Percentiles rank a stretch among this genome's conserved stretches.
These are phyloP conservation scores for Marsdenia floribunda DNA, from an alignment of 257 asterid genomes.

Conservation along the genomic window DNA sequence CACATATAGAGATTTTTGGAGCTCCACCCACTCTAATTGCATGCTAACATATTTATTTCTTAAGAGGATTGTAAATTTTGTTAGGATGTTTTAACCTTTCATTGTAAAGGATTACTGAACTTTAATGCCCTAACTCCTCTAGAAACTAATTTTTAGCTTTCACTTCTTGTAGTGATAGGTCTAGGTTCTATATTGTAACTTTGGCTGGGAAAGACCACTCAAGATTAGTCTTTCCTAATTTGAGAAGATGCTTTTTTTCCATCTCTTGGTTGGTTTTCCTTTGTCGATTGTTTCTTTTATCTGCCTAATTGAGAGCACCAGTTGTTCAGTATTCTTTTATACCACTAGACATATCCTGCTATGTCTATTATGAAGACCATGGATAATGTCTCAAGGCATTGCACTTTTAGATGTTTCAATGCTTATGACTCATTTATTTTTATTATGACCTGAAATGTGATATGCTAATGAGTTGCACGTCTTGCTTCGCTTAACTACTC, in stretches of 20 bases:
- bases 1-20: background rate
- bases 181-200: background rate
- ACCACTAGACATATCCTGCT: background rate
- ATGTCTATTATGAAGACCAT: background rate
- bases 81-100: background rate
- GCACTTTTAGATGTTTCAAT: background rate
- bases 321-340: background rate
- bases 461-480: conserved; percentile 3
- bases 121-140: background rate
- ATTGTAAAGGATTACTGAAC: background rate
- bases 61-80: background rate
- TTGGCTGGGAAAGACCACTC: background rate
- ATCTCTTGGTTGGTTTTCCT: background rate
- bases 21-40: background rate
- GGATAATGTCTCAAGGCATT: background rate
- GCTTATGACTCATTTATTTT: background rate
- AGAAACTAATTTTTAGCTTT: background rate
- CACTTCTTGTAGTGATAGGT: background rate
- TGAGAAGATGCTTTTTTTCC: background rate
- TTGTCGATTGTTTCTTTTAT: background rate
- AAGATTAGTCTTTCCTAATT: background rate
- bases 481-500: conserved; percentile 7
- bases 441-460: background rate
- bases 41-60: background rate
- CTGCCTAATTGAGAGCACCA: background rate